A percentile compares a stretch with the other conserved stretches of the same genome.
phyloP scores from a whole-genome alignment of 805 yeast species.

The Isabelozyma pseudorhagii region DNA sequence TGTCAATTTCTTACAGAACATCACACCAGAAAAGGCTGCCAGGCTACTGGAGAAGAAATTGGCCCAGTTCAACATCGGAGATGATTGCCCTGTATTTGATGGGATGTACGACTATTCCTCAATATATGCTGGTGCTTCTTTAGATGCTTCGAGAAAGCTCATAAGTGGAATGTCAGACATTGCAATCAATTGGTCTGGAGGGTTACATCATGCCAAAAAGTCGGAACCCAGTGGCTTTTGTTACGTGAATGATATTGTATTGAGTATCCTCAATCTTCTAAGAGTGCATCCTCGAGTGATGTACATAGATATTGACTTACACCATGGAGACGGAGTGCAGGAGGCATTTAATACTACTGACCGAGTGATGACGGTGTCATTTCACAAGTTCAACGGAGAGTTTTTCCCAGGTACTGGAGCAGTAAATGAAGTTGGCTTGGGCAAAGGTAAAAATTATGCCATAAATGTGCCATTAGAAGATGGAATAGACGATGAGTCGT shows the following conservation, averaged over 20 bases:
- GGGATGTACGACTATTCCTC: slow-evolving; percentile 90
- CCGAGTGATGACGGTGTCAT: slow-evolving; percentile 93
- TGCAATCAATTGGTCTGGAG: slow-evolving; percentile 96
- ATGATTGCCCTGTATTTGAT: slow-evolving; percentile 92
- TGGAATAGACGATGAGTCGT: slow-evolving; percentile 92
- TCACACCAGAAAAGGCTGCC: slow-evolving; percentile 70
- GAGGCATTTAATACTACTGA: slow-evolving; percentile 95
- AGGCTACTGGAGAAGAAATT: slow-evolving; percentile 55
- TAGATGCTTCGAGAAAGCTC: slow-evolving; percentile 87
- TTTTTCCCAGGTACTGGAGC: slow-evolving; percentile 98
- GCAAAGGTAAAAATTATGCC: slow-evolving; percentile 83
- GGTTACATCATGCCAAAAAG: slow-evolving; percentile 94
- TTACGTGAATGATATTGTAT: slow-evolving; percentile 89
- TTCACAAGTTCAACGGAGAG: slow-evolving; percentile 91
- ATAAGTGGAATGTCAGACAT: slow-evolving; percentile 86
- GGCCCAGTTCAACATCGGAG: slow-evolving; percentile 82
- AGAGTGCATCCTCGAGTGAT: slow-evolving; percentile 90
- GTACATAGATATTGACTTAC: slow-evolving; percentile 91
- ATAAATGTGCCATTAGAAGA: slow-evolving; percentile 91
- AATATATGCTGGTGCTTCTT: slow-evolving; percentile 88
- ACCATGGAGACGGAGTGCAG: slow-evolving; percentile 98
- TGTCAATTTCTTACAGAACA: slow-evolving; percentile 67
- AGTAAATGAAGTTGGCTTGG: slow-evolving; percentile 83
- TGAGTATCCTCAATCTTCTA: slow-evolving; percentile 79
- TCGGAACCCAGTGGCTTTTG: slow-evolving; percentile 94